phyloP scores from a whole-genome alignment of 73 alveolate genomes.

The Paramecium sonneborni region DNA sequence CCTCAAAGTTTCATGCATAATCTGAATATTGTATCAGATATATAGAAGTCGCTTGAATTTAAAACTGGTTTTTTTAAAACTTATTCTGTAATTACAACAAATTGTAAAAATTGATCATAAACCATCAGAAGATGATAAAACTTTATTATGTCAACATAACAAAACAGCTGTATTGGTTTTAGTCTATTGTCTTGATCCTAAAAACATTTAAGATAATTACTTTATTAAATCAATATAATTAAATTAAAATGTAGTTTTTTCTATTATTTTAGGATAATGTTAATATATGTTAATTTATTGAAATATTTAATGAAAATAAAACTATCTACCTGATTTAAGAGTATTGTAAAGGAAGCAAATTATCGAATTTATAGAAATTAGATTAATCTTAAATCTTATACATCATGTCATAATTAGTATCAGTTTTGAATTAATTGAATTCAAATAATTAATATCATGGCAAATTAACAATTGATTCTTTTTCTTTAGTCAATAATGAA shows the following conservation, averaged over 20 bases:
- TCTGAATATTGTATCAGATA: neutral
- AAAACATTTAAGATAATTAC: neutral
- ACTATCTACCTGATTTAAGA: neutral
- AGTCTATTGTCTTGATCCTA: neutral
- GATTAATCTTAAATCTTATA: neutral
- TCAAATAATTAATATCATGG: neutral
- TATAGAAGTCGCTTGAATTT: neutral
- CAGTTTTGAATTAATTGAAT: neutral
- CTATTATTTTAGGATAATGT: neutral
- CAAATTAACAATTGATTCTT: neutral
- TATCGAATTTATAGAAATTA: neutral
- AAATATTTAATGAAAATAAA: neutral
- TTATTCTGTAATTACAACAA: neutral
- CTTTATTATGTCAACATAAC: neutral
- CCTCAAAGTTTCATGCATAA: neutral
- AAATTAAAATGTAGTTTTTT: neutral
- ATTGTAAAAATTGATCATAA: neutral
- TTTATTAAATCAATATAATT: neutral
- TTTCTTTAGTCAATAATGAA: neutral
- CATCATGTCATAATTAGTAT: neutral
- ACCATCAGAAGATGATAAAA: neutral
- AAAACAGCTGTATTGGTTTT: neutral
- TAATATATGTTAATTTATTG: neutral
- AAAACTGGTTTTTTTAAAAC: neutral
- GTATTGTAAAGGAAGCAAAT: neutral